These are phyloP conservation scores for Rhodotorula sp. DNA, from an alignment of 1,284 basidiomycete species.

Conservation along the genomic window DNA sequence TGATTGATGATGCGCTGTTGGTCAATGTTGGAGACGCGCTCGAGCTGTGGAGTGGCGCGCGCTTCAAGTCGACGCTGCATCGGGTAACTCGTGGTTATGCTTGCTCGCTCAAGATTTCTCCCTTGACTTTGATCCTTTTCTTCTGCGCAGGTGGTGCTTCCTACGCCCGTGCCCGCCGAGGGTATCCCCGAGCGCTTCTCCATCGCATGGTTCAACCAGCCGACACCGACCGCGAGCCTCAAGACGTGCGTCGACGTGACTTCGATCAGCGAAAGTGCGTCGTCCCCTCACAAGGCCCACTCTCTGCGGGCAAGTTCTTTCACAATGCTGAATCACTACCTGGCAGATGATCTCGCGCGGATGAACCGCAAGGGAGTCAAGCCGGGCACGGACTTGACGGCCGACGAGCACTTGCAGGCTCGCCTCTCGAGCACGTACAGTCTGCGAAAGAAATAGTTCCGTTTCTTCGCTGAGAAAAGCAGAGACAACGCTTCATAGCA, in stretches of 20 bases:
- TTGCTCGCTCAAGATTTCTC: not conserved
- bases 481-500: not conserved
- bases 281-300: too few relatives aligned
- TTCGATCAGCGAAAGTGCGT: constrained; percentile 28
- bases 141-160: constrained; percentile 21
- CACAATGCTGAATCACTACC: not conserved
- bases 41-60: constrained; percentile 31
- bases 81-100: too few relatives aligned
- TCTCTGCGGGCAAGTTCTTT: too few relatives aligned
- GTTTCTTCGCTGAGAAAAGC: not conserved
- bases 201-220: constrained; percentile 41
- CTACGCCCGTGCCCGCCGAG: constrained; percentile 21
- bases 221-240: constrained; percentile 19
- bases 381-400: constrained; percentile 25
- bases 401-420: constrained; percentile 27
- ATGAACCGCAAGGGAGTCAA: constrained; percentile 37
- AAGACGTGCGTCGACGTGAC: constrained; percentile 31
- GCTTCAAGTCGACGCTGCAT: constrained; percentile 38
- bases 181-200: constrained; percentile 36
- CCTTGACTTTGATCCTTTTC: not conserved
- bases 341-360: constrained; percentile 25
- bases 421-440: constrained; percentile 35
- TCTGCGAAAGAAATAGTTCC: not conserved
- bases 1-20: constrained; percentile 30
- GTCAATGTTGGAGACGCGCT: constrained; percentile 33